Evolutionary conservation across 768 basidiomycete genomes (phyloP), one percentile per base, ranked within the genome.

Genomic region (Lactifluus volemus): DNA sequence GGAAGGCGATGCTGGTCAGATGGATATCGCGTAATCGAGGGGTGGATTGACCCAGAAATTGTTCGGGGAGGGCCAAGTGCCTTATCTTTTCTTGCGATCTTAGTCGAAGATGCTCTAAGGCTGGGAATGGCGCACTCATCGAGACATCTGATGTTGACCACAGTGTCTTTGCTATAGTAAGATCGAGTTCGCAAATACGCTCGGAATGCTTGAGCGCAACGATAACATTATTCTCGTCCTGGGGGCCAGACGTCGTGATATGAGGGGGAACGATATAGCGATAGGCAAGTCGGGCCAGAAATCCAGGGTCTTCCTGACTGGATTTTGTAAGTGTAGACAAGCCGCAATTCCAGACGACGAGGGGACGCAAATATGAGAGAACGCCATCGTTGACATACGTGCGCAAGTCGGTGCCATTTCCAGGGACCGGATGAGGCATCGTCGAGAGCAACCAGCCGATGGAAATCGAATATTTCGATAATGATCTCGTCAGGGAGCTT

Each of bases 371-470:
- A 50, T 8, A 60, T 17, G 17, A 60, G 5, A 15, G 3, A 2
- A 12, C 59, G 39, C 59, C 59, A 60, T 45, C 53, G 49, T 42
- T 19, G 39, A n/a, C 38, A 49, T 5, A 60, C 53, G 15, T 60
- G 59, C 5, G 19, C 39, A n/a, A 60, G 41, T 32, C 7, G 17
- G 14, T 29, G 30, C 59, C 59, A 61, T 25, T 21, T 21, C 45
- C 44, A 44, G 1, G 55, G 14, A 17, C 15, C 10, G 8, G 14
- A 25, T 21, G 45, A 45, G 15, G 15, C 32, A 17, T 34, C 7
- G 3, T 41, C 6, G 8, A 1, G 4, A 15, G 6, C 21, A 9
- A 10, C 17, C 3, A 32, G n/a, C 8, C 36, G 45, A 47, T 5
- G 42, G 47, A 25, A 58, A 15, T 53, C 32, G 32, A 63, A 63